phyloP scores from a whole-genome alignment of 2,329 filamentous ascomycete species.

The Thyridium curvatum region DNA sequence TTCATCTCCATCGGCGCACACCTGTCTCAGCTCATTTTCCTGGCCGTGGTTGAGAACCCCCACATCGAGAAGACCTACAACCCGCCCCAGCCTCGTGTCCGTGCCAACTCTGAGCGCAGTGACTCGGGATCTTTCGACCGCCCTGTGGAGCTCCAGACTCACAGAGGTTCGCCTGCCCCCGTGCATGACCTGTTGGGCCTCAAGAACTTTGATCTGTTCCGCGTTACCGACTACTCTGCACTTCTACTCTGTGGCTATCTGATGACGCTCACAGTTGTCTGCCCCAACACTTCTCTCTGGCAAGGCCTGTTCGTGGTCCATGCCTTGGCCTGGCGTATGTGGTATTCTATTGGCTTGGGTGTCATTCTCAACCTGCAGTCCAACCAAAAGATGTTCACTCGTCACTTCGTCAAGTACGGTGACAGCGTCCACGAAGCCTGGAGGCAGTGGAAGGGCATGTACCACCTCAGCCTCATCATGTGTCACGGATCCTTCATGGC shows the following conservation, averaged over 20 bases:
- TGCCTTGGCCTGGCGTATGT: slow-evolving; percentile 77
- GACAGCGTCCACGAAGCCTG: slow-evolving; percentile 88
- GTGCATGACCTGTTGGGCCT: slow-evolving; percentile 81
- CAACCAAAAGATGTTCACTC: slow-evolving; percentile 86
- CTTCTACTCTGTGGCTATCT: slow-evolving; percentile 73
- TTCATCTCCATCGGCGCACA: slow-evolving; percentile 96
- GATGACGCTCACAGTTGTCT: slow-evolving; percentile 64
- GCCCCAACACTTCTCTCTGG: slow-evolving; percentile 69
- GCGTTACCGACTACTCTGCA: slow-evolving; percentile 77
- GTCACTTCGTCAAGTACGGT: slow-evolving; percentile 95
- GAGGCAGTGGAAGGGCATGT: slow-evolving; percentile 96
- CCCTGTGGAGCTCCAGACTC: slow-evolving; percentile 6
- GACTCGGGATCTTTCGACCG: slow-evolving; percentile 16
- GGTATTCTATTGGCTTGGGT: slow-evolving; percentile 87
- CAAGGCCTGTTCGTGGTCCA: slow-evolving; percentile 76
- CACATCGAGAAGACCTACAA: slow-evolving; percentile 99
- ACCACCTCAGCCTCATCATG: slow-evolving; percentile 87
- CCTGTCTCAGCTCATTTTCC: slow-evolving; percentile 87
- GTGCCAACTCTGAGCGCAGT: slow-evolving; percentile 15
- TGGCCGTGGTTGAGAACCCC: slow-evolving; percentile 87
- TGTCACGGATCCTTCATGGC: slow-evolving; percentile 85
- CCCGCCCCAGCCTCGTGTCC: slow-evolving; percentile 69
- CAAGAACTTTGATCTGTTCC: slow-evolving; percentile 80
- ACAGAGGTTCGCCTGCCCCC: slow-evolving; percentile 43
- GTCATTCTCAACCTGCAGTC: slow-evolving; percentile 82